Evolutionary conservation across 1,284 basidiomycete species (phyloP).

Genomic region (Apiotrichum gamsii): DNA sequence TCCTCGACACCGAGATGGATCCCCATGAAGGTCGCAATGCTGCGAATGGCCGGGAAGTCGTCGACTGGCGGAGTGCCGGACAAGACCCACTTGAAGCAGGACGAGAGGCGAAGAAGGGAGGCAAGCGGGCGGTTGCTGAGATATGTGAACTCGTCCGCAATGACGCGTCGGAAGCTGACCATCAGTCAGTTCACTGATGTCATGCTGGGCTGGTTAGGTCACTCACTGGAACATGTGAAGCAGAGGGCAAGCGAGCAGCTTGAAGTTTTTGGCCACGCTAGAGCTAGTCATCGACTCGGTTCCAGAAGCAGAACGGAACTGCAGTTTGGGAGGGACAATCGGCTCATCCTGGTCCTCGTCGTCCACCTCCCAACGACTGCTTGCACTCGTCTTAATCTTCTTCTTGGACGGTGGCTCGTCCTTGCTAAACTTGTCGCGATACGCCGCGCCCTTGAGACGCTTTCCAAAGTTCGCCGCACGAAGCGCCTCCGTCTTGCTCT

Average conservation of each 20-base stretch:
- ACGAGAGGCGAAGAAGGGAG: conserved; percentile 68
- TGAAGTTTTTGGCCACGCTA: conserved; percentile 66
- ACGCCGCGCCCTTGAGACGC: conserved; percentile 40
- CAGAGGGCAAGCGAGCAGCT: conserved; percentile 69
- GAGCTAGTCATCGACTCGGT: conserved; percentile 48
- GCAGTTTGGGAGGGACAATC: conserved; percentile 20
- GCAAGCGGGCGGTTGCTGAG: conserved; percentile 72
- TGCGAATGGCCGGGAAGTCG: conserved; percentile 75
- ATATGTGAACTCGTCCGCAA: conserved; percentile 95
- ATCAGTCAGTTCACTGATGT: conserved; percentile 3
- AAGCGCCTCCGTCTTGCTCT: conserved; percentile 36
- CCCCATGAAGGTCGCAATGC: conserved; percentile 74
- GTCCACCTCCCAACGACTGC: conserved; percentile 37
- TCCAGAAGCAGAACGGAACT: conserved; percentile 26
- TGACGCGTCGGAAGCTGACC: conserved; percentile 63
- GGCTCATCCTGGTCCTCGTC: conserved; percentile 26
- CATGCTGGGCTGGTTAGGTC: too few species aligned
- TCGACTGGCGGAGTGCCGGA: conserved; percentile 91
- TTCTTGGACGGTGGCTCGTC: conserved; percentile 50
- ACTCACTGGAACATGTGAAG: conserved; percentile 75
- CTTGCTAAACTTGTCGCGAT: conserved; percentile 37
- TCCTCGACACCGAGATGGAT: conserved; percentile 85
- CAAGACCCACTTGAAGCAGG: conserved; percentile 84
- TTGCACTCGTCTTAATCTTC: conserved; percentile 19
- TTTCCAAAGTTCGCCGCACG: conserved; percentile 40